Percentiles rank a stretch among this genome's conserved stretches.
phyloP scores from a whole-genome alignment of 2,329 filamentous ascomycete species.

The Penicillium freii region DNA sequence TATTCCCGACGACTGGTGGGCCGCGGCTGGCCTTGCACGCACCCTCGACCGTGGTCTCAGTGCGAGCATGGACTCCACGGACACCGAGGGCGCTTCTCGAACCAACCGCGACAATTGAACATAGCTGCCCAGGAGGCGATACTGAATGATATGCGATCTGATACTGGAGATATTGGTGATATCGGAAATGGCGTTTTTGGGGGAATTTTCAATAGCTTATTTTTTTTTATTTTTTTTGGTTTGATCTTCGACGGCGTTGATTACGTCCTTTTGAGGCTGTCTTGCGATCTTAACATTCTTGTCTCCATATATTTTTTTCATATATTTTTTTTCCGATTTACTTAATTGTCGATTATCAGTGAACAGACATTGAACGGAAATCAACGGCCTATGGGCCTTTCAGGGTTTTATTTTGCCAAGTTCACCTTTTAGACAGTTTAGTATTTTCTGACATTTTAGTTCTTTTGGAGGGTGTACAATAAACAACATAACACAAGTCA shows the following conservation, averaged over 20 bases:
- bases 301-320: slow-evolving; percentile 5
- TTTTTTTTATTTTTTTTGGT: no score
- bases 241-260: background rate
- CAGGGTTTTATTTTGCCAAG: background rate
- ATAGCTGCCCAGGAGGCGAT: background rate
- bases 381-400: background rate
- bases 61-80: slow-evolving; percentile 24
- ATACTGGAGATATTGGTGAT: background rate
- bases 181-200: slow-evolving; percentile 4
- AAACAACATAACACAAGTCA: background rate
- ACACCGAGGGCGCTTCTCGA: slow-evolving; percentile 21
- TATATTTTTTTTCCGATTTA: background rate
- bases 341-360: background rate
- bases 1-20: slow-evolving; percentile 82
- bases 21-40: slow-evolving; percentile 64
- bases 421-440: background rate
- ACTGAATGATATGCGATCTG: background rate
- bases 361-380: background rate
- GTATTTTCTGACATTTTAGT: background rate
- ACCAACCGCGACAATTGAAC: slow-evolving; percentile 10
- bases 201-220: background rate
- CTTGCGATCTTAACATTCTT: slow-evolving; percentile 1
- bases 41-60: slow-evolving; percentile 42
- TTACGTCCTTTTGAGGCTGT: background rate
- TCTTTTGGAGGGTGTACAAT: background rate